Conservation (phyloP, 2,329 filamentous ascomycete species). For the Cladosporium sp. region DNA sequence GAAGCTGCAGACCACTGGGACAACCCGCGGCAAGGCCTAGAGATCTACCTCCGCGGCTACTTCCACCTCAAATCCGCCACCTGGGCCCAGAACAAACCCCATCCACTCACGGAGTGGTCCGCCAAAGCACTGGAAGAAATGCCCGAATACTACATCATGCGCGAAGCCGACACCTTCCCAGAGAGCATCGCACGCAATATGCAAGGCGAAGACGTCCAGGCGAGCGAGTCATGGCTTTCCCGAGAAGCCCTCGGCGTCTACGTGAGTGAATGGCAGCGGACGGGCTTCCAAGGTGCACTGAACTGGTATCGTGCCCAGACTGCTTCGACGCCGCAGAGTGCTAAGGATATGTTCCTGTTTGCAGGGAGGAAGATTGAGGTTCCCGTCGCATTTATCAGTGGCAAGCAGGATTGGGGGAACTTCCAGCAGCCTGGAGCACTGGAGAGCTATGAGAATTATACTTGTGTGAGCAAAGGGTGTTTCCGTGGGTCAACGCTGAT, state of each 20-base stretch:
- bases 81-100: conserved; percentile 51
- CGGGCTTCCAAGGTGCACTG: conserved; percentile 61
- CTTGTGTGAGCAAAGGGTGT: conserved; percentile 38
- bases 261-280: conserved; percentile 56
- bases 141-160: conserved; percentile 67
- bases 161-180: conserved; percentile 53
- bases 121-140: conserved; percentile 56
- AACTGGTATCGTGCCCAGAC: conserved; percentile 65
- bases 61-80: conserved; percentile 64
- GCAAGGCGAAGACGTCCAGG: conserved; percentile 45
- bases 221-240: conserved; percentile 52
- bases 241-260: conserved; percentile 58
- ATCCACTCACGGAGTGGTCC: conserved; percentile 52
- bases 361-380: conserved; percentile 59
- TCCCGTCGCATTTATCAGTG: conserved; percentile 59
- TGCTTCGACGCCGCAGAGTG: conserved; percentile 37
- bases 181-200: conserved; percentile 54
- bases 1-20: conserved; percentile 47
- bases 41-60: conserved; percentile 62
- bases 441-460: conserved; percentile 48
- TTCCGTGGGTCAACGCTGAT: conserved; percentile 53
- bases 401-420: conserved; percentile 62
- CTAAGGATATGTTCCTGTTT: conserved; percentile 55
- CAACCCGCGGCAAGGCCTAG: conserved; percentile 49
- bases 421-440: conserved; percentile 63